phyloP scores from a whole-genome alignment of 495 filamentous ascomycete species.

The Penicillium paxilli region DNA sequence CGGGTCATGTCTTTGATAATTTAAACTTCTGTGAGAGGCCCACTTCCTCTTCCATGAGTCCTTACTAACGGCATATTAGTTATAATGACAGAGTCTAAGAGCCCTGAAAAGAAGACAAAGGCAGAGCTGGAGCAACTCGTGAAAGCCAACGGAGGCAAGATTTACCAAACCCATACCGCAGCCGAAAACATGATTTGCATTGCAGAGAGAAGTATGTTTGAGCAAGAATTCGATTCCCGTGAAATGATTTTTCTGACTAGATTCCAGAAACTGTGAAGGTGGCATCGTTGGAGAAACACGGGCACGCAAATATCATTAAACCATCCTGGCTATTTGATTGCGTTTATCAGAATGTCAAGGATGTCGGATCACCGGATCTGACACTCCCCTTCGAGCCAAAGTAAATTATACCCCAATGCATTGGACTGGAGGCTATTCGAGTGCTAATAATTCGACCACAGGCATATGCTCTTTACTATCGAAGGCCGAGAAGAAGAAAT shows the following conservation, averaged over 20 bases:
- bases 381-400: conserved; percentile 70
- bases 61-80: conserved; percentile 35
- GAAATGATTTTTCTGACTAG: too few species aligned
- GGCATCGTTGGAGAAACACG: conserved; percentile 72
- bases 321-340: conserved; percentile 88
- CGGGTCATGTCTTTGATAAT: conserved; percentile 67
- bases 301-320: conserved; percentile 67
- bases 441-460: conserved; percentile 5
- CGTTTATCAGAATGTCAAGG: conserved; percentile 63
- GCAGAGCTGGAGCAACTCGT: conserved; percentile 80
- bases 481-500: conserved; percentile 44
- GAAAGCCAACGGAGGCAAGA: conserved; percentile 82
- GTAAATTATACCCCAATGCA: conserved; percentile 41
- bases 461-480: conserved; percentile 59
- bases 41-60: not conserved
- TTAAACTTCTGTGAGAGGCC: conserved; percentile 68
- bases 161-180: conserved; percentile 71
- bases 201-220: conserved; percentile 66
- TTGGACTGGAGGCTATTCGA: not conserved
- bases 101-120: conserved; percentile 69
- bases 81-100: conserved; percentile 60
- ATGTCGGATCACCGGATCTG: conserved; percentile 54
- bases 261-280: conserved; percentile 85
- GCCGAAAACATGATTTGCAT: conserved; percentile 64
- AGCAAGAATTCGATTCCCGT: not conserved